These are phyloP conservation scores for Boletus smithii DNA, from an alignment of 1,284 basidiomycete genomes.

Conservation along the genomic window DNA sequence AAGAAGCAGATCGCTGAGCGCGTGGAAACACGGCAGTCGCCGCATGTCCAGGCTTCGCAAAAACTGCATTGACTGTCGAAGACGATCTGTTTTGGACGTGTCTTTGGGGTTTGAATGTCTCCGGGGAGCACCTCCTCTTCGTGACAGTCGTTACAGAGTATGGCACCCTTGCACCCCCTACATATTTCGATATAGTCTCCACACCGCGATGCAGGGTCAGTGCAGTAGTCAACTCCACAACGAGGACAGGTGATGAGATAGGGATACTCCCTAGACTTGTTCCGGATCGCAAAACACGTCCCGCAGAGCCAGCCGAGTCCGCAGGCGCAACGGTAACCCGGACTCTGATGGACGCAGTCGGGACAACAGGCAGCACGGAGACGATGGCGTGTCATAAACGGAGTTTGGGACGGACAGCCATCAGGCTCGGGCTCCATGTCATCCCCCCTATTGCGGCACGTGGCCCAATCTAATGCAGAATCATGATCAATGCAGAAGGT, in stretches of 20 bases:
- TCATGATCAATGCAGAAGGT: neutral
- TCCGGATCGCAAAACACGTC: conserved; percentile 1
- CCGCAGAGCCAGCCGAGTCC: conserved; percentile 10
- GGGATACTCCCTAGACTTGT: neutral
- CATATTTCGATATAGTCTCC: conserved; percentile 1
- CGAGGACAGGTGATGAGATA: conserved; percentile 13
- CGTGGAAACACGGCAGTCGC: neutral
- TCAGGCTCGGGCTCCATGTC: neutral
- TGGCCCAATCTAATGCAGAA: neutral
- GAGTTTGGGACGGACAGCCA: conserved; percentile 14
- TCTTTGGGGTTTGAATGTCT: neutral
- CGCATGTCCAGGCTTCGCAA: conserved; percentile 10
- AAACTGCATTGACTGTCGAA: neutral
- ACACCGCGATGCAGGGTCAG: neutral
- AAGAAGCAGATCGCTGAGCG: conserved; percentile 1
- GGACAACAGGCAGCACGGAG: conserved; percentile 2
- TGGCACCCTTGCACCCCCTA: conserved; percentile 7
- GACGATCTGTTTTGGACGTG: neutral
- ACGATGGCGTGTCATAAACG: neutral
- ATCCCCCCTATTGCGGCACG: neutral
- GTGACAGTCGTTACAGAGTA: conserved; percentile 10
- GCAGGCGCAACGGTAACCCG: conserved; percentile 11
- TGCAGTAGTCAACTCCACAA: conserved; percentile 13
- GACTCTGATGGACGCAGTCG: conserved; percentile 4
- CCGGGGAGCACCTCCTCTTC: conserved; percentile 17